Percentiles rank a stretch among this genome's conserved stretches.
These are phyloP conservation scores for Sporothrix phasma DNA, from an alignment of 2,329 filamentous ascomycete genomes.

Conservation along the genomic window DNA sequence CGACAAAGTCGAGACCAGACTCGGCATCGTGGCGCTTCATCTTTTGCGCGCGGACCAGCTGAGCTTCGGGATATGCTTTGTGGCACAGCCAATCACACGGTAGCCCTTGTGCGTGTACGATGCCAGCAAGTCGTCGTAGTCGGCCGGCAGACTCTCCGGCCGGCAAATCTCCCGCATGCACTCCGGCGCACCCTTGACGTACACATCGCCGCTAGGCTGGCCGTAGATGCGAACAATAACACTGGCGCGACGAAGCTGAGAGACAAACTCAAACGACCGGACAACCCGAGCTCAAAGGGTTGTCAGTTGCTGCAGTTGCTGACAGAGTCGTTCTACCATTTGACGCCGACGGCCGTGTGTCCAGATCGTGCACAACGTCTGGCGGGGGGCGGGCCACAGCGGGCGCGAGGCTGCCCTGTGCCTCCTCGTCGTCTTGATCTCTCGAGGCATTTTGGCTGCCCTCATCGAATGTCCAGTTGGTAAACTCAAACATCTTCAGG, in stretches of 20 bases:
- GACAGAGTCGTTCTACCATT: not conserved
- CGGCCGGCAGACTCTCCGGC: constrained; percentile 69
- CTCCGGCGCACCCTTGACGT: constrained; percentile 93
- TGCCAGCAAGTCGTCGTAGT: constrained; percentile 81
- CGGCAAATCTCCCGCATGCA: constrained; percentile 91
- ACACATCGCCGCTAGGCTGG: constrained; percentile 72
- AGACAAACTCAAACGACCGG: constrained; percentile 89
- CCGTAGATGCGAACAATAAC: constrained; percentile 87
- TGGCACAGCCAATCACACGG: constrained; percentile 90
- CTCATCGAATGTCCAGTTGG: constrained; percentile 85
- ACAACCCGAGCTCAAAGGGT: constrained; percentile 79
- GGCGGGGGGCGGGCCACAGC: constrained; percentile 76
- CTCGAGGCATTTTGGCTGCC: constrained; percentile 35
- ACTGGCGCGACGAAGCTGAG: constrained; percentile 81
- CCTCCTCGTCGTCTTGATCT: constrained; percentile 60
- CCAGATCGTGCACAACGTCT: constrained; percentile 21
- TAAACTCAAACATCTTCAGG: constrained; percentile 98
- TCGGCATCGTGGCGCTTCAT: constrained; percentile 83
- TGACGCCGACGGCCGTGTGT: constrained; percentile 11
- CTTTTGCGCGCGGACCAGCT: constrained; percentile 91
- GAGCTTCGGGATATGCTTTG: constrained; percentile 75
- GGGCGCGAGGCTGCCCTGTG: constrained; percentile 63
- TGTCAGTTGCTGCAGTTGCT: constrained; percentile 22
- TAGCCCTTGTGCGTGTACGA: constrained; percentile 94
- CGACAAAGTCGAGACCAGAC: constrained; percentile 72